Evolutionary conservation across 140 eudicot genomes (phyloP), one percentile per base, ranked within the genome.

Genomic region (Flaveria floridana): DNA sequence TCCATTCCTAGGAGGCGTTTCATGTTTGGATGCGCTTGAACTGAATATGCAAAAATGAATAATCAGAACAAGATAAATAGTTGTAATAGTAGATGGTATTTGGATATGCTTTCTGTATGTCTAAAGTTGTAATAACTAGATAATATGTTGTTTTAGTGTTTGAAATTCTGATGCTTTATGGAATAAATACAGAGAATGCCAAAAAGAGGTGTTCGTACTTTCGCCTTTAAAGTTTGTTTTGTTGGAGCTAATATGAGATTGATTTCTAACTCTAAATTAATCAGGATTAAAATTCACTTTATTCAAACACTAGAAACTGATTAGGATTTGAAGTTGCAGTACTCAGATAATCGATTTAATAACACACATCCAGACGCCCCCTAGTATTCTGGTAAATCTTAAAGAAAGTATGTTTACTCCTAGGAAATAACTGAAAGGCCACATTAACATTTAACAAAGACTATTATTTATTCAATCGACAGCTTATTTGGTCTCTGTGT

Each of bases 321-420:
- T 26, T 26, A 12, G 0, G 41, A 61, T 41, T 61, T 25, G 67
- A 61, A 23, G 42, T 61, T 61, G 42, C 19, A 61, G 21, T 61
- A 57, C 13, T 61, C 10, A 23, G 42, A 61, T 25, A 61, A 59
- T 59, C 66, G n/a, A 14, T 20, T 57, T 53, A 21, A 53, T 51
- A 3, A 18, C 13, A 12, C 41, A 16, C 67, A 61, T 61, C 18
- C 42, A 61, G 4, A 61, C 3, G 25, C 10, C 41, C 42, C 63
- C 47, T 46, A 44, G 37, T 46, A 74, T 25, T 48, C 63, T 62
- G 71, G 50, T 74, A 44, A 74, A 26, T 61, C 50, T n/a, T 74
- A 50, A 44, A 73, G 10, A 55, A 58, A 59, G 58, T 41, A 23
- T 41, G 28, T 20, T 39, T 30, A 23, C 18, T 8, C 10, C 18